These are phyloP conservation scores for Ophiorrhiza pumila DNA, from an alignment of 257 asterid species.

Conservation along the genomic window DNA sequence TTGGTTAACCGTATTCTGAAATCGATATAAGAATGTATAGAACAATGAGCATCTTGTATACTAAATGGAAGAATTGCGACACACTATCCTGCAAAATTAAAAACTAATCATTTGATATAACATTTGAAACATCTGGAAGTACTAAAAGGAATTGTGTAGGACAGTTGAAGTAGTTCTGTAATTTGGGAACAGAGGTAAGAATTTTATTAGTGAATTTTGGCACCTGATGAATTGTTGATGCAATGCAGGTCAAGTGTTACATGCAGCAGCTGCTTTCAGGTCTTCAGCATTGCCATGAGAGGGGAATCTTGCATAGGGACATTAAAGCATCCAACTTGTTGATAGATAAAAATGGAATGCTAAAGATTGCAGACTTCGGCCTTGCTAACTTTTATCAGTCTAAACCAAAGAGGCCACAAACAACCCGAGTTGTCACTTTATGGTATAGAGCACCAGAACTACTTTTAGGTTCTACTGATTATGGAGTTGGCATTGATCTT, in stretches of 20 bases:
- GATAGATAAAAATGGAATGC: slow-evolving; percentile 63
- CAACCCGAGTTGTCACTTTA: slow-evolving; percentile 73
- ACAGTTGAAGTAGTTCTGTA: neutral
- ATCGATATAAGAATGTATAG: too few species aligned
- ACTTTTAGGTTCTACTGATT: slow-evolving; percentile 65
- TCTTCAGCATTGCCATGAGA: slow-evolving; percentile 74
- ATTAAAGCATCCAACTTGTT: slow-evolving; percentile 69
- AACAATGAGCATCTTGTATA: neutral
- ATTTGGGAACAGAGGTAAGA: neutral
- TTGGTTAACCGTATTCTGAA: neutral
- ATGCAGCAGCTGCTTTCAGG: slow-evolving; percentile 79
- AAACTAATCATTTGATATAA: neutral
- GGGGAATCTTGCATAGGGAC: slow-evolving; percentile 78
- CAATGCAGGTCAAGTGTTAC: slow-evolving; percentile 66
- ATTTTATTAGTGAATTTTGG: neutral
- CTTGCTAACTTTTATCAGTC: slow-evolving; percentile 51
- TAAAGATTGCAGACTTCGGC: slow-evolving; percentile 82
- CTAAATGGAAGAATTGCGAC: neutral
- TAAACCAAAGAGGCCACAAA: slow-evolving; percentile 43
- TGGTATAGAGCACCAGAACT: slow-evolving; percentile 91
- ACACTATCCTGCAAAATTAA: too few species aligned
- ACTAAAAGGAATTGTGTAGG: neutral
- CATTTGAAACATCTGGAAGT: neutral
- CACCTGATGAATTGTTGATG: slow-evolving; percentile 10
- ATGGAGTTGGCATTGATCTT: slow-evolving; percentile 76